These are phyloP conservation scores for Pythium phragmitis DNA, from an alignment of 352 stramenopile genomes.

Conservation along the genomic window DNA sequence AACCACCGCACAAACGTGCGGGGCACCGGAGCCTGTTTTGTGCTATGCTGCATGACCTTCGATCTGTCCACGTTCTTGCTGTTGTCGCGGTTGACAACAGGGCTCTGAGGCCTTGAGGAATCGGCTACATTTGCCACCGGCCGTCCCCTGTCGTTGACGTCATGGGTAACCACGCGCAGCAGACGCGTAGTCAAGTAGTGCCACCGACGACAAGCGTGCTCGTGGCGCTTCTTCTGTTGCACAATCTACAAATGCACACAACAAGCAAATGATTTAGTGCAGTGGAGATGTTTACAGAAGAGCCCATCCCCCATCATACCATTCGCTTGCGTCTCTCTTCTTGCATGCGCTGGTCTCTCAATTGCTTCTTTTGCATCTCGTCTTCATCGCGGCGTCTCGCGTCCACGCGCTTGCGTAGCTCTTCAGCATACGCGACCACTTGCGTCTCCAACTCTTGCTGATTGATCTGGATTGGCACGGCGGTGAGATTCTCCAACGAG, in stretches of 20 bases:
- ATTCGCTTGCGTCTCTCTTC: conserved; percentile 41
- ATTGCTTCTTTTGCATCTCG: conserved; percentile 33
- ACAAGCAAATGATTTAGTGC: not conserved
- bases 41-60: not conserved
- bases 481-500: conserved; percentile 18
- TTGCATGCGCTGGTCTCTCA: conserved; percentile 40
- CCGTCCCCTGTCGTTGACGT: conserved; percentile 11
- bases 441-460: conserved; percentile 37
- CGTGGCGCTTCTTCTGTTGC: conserved; percentile 35
- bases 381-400: conserved; percentile 32
- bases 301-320: conserved; percentile 6
- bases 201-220: conserved; percentile 36
- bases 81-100: not conserved
- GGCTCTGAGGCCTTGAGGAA: not conserved
- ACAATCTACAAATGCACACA: conserved; percentile 16
- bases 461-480: conserved; percentile 31
- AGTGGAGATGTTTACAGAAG: no score
- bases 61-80: conserved; percentile 5
- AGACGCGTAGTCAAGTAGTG: conserved; percentile 38
- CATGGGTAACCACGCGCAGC: conserved; percentile 22
- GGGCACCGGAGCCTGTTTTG: conserved; percentile 19
- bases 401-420: conserved; percentile 38
- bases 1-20: conserved; percentile 35
- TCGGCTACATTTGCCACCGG: not conserved
- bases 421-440: conserved; percentile 42